Conservation (phyloP, 805 yeast genomes). For the Cyberlindnera petersonii region DNA sequence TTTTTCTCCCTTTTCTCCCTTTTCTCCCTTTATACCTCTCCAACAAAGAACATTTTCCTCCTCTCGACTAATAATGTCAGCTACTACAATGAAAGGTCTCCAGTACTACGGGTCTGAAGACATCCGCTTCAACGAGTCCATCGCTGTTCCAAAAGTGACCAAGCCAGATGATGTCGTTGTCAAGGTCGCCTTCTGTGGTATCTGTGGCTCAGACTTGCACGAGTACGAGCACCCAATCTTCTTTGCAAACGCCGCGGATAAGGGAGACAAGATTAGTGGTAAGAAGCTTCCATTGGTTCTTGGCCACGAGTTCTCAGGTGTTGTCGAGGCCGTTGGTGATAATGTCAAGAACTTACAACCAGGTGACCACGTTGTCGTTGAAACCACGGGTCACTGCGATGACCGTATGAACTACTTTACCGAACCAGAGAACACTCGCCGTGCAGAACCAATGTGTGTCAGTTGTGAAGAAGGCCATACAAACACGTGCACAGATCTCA, state of each 20-base stretch:
- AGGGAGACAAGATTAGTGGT: conserved; percentile 27
- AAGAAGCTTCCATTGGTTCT: conserved; percentile 50
- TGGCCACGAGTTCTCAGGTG: conserved; percentile 61
- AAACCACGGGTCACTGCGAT: conserved; percentile 42
- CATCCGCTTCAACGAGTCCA: conserved; percentile 31
- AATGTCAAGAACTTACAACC: conserved; percentile 45
- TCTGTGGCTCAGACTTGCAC: conserved; percentile 59
- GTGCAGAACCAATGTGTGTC: conserved; percentile 32
- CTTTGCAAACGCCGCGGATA: conserved; percentile 42
- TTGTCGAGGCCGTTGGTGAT: conserved; percentile 49
- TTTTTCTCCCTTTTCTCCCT: neutral
- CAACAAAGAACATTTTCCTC: conserved; percentile 1
- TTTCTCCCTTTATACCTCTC: neutral
- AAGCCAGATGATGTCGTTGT: conserved; percentile 40
- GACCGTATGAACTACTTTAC: conserved; percentile 33
- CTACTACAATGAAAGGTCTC: conserved; percentile 26
- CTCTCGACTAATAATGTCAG: neutral
- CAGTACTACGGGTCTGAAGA: conserved; percentile 38
- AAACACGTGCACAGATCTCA: conserved; percentile 42
- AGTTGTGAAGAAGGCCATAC: conserved; percentile 42
- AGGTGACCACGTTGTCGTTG: conserved; percentile 57
- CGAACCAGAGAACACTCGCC: conserved; percentile 18
- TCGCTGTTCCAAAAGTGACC: conserved; percentile 34
- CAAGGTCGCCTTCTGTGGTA: conserved; percentile 48
- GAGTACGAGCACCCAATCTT: conserved; percentile 62